Evolutionary conservation across 2,329 filamentous ascomycete genomes (phyloP).

Genomic region (Macrophomina pseudophaseolina): DNA sequence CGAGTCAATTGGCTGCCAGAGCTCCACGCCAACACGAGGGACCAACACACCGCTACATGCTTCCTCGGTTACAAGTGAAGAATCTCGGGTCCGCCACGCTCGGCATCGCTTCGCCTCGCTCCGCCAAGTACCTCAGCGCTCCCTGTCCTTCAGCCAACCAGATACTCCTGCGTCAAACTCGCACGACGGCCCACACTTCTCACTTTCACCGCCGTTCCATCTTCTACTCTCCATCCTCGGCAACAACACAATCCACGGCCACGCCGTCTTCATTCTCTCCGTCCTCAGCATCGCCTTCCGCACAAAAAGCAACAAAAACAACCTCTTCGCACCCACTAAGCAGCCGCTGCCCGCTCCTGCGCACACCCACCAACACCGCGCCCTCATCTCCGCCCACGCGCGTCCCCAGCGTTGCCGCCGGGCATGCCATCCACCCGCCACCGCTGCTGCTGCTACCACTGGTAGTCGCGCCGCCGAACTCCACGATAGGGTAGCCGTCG

Average conservation of each 20-base stretch:
- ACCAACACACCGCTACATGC: conserved; percentile 1
- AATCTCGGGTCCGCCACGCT: no score
- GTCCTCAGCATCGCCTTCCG: not conserved
- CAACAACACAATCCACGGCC: not conserved
- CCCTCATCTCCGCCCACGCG: not conserved
- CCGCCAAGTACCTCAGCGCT: no score
- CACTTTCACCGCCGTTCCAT: not conserved
- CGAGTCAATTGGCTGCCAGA: not conserved
- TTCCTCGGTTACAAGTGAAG: not conserved
- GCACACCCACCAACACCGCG: not conserved
- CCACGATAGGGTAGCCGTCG: not conserved
- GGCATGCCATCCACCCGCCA: conserved; percentile 2
- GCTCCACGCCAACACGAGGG: not conserved
- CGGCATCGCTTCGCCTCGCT: not conserved
- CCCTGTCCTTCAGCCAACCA: no score
- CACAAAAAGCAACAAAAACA: not conserved
- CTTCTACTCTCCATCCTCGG: not conserved
- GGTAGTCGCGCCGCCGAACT: not conserved
- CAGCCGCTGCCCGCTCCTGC: not conserved
- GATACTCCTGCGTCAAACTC: no score
- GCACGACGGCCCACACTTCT: no score
- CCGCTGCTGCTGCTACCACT: not conserved
- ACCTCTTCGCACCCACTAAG: not conserved
- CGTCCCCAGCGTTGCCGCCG: not conserved
- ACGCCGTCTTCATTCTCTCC: not conserved